Base-by-base conservation (phyloP, 768 basidiomycete genomes). In the Lactarius tabidus region DNA sequence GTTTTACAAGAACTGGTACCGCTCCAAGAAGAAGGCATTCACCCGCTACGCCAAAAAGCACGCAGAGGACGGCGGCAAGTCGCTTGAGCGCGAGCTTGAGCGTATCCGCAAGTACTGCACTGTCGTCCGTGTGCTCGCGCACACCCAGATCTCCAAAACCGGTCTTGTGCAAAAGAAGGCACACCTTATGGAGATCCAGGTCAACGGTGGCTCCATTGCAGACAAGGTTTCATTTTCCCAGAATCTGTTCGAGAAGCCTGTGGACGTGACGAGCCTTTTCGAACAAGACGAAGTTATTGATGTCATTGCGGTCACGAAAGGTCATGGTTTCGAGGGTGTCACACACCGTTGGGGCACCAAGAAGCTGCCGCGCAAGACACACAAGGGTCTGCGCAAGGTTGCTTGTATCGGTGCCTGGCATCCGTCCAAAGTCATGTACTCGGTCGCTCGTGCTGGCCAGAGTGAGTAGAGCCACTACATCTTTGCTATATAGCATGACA, bases 1-100 rank as follows among this genome's bases (percentile, higher is more conserved):
- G 72, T 98, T 99, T 89, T 98, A 98, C 90, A 95, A 95, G 85
- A 97, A 96, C 86, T 98, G 96, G 95, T 98, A 98, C 85, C 89
- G 93, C 72, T 96, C 94, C 57, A 99, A 99, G 91, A 98, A 98
- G 87, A 99, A 99, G 89, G 97, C 97, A 45, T 99, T 98, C 87
- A 99, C 97, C 74, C 93, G 94, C 76, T 99, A 99, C 79, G 95
- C 97, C 77, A 97, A 97, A 88, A 98, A 96, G 83, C 90, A 96
- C 77, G 91, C 95, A 64, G 96, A 98, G 77, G 91, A 95, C 74
- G 85, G 85, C 71, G 94, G 93, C 76, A 93, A 94, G 79, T 91
- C 92, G 60, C 85, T 93, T 72, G 83, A 87, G 67, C 93, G 95
- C 75, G 97, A 99, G 78, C 89, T 99, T 73, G 96, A 98, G 83